Conservation (phyloP, 371 early-diverging fungal species). For the Rhizoclosmatium hyalinum region DNA sequence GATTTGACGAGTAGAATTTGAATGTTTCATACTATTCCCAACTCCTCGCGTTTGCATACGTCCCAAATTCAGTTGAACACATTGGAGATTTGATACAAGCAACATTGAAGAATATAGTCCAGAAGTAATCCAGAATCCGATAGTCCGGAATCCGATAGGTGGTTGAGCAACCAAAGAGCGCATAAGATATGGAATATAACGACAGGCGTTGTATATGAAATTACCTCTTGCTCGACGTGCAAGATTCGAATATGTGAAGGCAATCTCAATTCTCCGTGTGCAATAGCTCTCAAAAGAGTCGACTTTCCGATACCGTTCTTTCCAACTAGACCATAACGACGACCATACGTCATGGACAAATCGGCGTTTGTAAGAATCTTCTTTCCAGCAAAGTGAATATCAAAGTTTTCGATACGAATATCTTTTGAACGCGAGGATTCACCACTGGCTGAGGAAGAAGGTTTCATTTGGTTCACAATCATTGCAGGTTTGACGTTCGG, state of each 20-base stretch:
- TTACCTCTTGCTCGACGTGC: constrained; percentile 97
- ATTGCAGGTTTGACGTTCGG: constrained; percentile 62
- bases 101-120: no score
- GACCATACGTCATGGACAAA: constrained; percentile 84
- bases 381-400: constrained; percentile 93
- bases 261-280: constrained; percentile 78
- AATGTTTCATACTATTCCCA: no score
- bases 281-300: constrained; percentile 92
- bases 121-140: no score
- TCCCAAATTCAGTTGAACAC: no score
- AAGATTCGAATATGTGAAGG: constrained; percentile 79
- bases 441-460: constrained; percentile 62
- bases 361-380: constrained; percentile 89
- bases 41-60: no score
- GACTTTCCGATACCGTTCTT: constrained; percentile 99
- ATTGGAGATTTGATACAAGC: no score
- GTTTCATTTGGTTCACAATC: constrained; percentile 68
- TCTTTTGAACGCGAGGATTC: constrained; percentile 87
- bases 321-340: constrained; percentile 97
- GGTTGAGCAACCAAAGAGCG: no score
- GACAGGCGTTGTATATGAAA: neutral
- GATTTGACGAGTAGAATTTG: neutral
- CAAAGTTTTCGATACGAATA: constrained; percentile 94
- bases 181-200: no score
- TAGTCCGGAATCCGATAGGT: no score